phyloP scores from a whole-genome alignment of 441 rosid genomes.

The Gossypium schwendimanii region DNA sequence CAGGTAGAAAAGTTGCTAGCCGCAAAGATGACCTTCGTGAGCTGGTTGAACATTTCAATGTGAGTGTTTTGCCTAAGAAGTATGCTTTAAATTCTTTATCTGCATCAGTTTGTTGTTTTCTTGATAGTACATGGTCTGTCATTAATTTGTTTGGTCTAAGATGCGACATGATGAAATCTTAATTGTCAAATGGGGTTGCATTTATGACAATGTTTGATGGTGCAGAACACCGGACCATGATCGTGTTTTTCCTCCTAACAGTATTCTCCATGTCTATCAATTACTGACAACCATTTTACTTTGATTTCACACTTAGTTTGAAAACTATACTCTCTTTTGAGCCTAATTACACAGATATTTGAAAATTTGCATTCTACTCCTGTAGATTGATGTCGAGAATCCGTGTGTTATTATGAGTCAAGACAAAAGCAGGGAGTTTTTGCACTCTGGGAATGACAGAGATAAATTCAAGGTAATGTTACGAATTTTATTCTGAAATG shows the following conservation, averaged over 20 bases:
- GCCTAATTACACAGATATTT: background rate
- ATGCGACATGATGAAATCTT: background rate
- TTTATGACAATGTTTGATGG: background rate
- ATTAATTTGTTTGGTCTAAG: background rate
- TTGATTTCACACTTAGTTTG: background rate
- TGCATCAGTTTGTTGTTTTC: background rate
- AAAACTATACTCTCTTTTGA: background rate
- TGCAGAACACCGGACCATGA: background rate
- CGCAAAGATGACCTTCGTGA: slow-evolving; percentile 74
- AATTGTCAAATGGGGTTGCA: background rate
- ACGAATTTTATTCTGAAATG: slow-evolving; percentile 2
- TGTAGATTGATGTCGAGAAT: slow-evolving; percentile 93
- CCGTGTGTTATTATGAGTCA: slow-evolving; percentile 98
- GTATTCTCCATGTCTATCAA: background rate
- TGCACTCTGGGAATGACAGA: slow-evolving; percentile 91
- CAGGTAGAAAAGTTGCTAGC: slow-evolving; percentile 63
- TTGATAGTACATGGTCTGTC: background rate
- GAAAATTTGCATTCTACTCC: slow-evolving; percentile 6
- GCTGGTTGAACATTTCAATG: slow-evolving; percentile 81
- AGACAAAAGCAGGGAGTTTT: slow-evolving; percentile 95
- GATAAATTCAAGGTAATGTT: slow-evolving; percentile 80
- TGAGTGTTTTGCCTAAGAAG: slow-evolving; percentile 31
- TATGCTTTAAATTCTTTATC: background rate
- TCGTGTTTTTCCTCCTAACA: background rate
- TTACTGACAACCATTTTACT: background rate